phyloP scores from a whole-genome alignment of 257 asterid genomes.

The Scutellaria minor region DNA sequence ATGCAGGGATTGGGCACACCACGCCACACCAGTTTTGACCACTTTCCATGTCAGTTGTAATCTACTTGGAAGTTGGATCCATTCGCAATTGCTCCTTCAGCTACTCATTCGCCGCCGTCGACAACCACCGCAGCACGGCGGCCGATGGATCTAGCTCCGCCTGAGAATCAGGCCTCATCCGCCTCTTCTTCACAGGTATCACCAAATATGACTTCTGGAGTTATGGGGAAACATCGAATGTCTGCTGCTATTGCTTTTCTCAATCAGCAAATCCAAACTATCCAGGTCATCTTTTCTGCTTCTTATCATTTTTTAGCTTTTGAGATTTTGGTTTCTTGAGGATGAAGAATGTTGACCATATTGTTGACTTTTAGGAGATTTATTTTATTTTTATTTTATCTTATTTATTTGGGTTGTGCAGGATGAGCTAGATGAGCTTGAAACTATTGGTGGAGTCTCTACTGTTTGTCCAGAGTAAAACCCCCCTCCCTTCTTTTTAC shows the following conservation, averaged over 20 bases:
- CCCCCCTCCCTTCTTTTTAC: background rate
- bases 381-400: background rate
- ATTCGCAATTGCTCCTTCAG: background rate
- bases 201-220: constrained; percentile 26
- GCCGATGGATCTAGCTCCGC: constrained; percentile 51
- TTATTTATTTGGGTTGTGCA: constrained; percentile 28
- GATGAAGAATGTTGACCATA: background rate
- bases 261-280: constrained; percentile 60
- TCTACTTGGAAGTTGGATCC: background rate
- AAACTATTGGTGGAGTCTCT: constrained; percentile 71
- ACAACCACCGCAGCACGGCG: constrained; percentile 29
- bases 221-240: constrained; percentile 64
- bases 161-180: constrained; percentile 39
- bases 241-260: constrained; percentile 62
- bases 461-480: constrained; percentile 71
- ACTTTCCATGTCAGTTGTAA: constrained; percentile 33
- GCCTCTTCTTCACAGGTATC: constrained; percentile 30
- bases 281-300: constrained; percentile 43
- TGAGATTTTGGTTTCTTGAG: background rate
- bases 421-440: constrained; percentile 80
- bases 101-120: background rate
- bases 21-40: constrained; percentile 35
- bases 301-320: no score
- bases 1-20: constrained; percentile 15
- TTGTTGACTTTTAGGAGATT: constrained; percentile 1